A percentile compares a stretch with the other conserved stretches of the same genome.
Evolutionary conservation across 1,284 basidiomycete genomes (phyloP).

Genomic region (Austroboletus rostrupii): DNA sequence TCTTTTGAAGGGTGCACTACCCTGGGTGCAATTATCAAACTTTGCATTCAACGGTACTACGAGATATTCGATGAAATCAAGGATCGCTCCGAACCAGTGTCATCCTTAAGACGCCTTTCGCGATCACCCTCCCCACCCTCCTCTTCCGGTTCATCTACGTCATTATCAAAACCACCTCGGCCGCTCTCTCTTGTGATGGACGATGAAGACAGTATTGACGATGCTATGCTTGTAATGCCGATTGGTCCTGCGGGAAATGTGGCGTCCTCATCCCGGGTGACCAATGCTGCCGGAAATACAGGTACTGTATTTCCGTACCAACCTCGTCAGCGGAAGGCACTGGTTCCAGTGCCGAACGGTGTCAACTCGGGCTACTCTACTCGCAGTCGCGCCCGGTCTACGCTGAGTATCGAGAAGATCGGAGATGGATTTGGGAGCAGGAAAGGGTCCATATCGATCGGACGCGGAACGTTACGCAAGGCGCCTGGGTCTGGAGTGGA

Average conservation of each 20-base stretch:
- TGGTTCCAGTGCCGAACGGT: slow-evolving; percentile 23
- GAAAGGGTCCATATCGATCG: slow-evolving; percentile 60
- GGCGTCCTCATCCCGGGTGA: slow-evolving; percentile 9
- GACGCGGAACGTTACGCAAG: slow-evolving; percentile 60
- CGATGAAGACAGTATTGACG: slow-evolving; percentile 68
- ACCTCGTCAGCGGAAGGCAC: slow-evolving; percentile 36
- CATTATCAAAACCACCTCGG: slow-evolving; percentile 18
- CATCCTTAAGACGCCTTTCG: slow-evolving; percentile 21
- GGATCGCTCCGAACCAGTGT: slow-evolving; percentile 62
- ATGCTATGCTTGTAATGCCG: slow-evolving; percentile 72
- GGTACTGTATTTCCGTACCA: slow-evolving; percentile 31
- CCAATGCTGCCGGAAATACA: slow-evolving; percentile 9
- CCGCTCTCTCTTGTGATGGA: slow-evolving; percentile 34
- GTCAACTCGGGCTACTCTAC: slow-evolving; percentile 18
- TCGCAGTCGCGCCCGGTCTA: slow-evolving; percentile 49
- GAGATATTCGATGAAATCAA: slow-evolving; percentile 78
- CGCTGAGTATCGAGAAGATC: slow-evolving; percentile 54
- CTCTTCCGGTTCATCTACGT: slow-evolving; percentile 29
- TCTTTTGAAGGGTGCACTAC: slow-evolving; percentile 50
- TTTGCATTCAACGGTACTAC: slow-evolving; percentile 79
- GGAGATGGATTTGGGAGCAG: slow-evolving; percentile 33
- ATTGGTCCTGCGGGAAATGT: slow-evolving; percentile 43
- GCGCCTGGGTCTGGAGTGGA: slow-evolving; percentile 63
- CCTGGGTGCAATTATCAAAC: slow-evolving; percentile 65
- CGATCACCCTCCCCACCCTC: slow-evolving; percentile 27